Evolutionary conservation across 495 filamentous ascomycete species (phyloP), one percentile per base, ranked within the genome.

Genomic region (Talaromyces stipitatus): DNA sequence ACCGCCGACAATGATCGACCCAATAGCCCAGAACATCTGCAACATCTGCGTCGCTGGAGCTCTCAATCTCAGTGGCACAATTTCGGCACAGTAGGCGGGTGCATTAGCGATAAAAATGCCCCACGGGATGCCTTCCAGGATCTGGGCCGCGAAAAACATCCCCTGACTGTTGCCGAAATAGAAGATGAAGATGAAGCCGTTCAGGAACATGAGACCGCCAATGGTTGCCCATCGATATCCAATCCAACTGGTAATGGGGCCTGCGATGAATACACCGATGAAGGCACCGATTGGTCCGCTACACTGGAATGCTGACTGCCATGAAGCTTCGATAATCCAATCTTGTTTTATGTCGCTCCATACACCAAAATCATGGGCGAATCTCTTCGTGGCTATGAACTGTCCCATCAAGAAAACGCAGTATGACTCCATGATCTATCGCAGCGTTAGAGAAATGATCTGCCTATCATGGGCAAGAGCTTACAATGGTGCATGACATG

Each of bases 401-500:
- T 72, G 70, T 61, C 66, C 66, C 66, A 68, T 72, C 50, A 74
- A 58, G 65, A 76, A 76, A 58, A 76, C 70, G 60, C 67, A 69
- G 66, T 73, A 76, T 24, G 72, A 74, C 64, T 76, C 73, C 72
- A 76, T 76, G 58, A 75, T 72, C 72, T 74, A 60, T 67, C 56
- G 58, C 58, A 59, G 58, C 41, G 58, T 69, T 69, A 71, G 63
- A 61, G 45, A 59, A 62, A 60, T 54, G 58, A 64, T 59, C 58
- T 54, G 32, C 55, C 32, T 58, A 50, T 57, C 60, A 53, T 41
- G 58, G 56, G 51, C 60, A 57, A 64, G 56, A 64, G 54, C 75
- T 74, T 70, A 78, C 76, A 74, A 80, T 80, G 57, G 76, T 80
- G 58, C 23, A 72, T 30, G 74, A 80, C 70, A 80, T 76, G 64